Conservation (phyloP, 352 stramenopile genomes). For the Hyaloperonospora arabidopsidis region DNA sequence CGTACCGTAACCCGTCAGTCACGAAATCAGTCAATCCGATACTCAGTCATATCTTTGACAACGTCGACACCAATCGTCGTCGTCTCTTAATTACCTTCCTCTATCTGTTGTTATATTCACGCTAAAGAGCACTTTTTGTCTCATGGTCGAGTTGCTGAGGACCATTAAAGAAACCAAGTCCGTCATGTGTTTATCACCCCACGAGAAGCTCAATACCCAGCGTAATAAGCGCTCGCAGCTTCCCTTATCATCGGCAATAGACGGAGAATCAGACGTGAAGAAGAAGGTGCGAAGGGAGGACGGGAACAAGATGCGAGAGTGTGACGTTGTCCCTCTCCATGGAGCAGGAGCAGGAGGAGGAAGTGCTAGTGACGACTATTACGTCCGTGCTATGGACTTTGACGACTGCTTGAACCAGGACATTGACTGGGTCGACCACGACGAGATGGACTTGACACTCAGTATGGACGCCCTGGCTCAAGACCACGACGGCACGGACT, state of each 20-base stretch:
- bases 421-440: constrained; percentile 73
- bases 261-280: constrained; percentile 12
- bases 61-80: no score
- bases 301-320: constrained; percentile 29
- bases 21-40: background rate
- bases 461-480: constrained; percentile 41
- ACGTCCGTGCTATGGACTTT: constrained; percentile 54
- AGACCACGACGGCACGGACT: constrained; percentile 49
- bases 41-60: no score
- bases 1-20: background rate
- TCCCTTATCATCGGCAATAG: background rate
- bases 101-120: no score
- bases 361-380: constrained; percentile 77
- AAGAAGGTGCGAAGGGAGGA: constrained; percentile 33
- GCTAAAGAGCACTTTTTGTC: background rate
- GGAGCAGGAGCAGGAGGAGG: background rate
- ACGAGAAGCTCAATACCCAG: constrained; percentile 54
- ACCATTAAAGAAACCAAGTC: constrained; percentile 41
- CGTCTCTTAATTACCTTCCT: no score
- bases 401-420: constrained; percentile 72
- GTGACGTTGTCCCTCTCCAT: constrained; percentile 21
- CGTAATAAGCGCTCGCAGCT: constrained; percentile 38
- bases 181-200: constrained; percentile 57
- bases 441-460: constrained; percentile 56
- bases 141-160: constrained; percentile 24